phyloP scores from a whole-genome alignment of 192 early-diverging fungal genomes.

The Umbelopsis sp. region DNA sequence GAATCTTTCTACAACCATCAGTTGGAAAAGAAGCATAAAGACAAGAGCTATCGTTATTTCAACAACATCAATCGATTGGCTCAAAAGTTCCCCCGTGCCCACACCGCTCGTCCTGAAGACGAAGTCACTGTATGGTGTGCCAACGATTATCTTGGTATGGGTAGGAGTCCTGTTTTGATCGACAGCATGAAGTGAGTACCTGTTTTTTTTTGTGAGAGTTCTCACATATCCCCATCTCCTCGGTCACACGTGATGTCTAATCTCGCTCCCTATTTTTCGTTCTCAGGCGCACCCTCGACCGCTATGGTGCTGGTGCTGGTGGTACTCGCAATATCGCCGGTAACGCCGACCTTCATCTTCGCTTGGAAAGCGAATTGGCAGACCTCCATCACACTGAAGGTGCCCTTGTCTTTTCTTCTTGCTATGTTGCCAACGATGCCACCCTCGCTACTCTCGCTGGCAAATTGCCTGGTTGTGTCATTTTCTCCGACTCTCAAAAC shows the following conservation, averaged over 20 bases:
- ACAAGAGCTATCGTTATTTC: conserved; percentile 99
- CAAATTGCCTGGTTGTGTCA: conserved; percentile 89
- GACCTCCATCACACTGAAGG: conserved; percentile 88
- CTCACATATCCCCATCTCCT: neutral
- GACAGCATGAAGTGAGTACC: conserved; percentile 89
- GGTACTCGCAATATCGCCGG: conserved; percentile 99
- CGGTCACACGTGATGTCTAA: conserved; percentile 11
- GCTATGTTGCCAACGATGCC: conserved; percentile 98
- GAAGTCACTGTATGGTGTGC: conserved; percentile 98
- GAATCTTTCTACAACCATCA: conserved; percentile 83
- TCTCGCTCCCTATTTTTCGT: conserved; percentile 26
- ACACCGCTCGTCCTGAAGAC: conserved; percentile 83
- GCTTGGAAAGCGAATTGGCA: conserved; percentile 90
- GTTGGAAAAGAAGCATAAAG: conserved; percentile 94
- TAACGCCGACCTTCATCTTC: conserved; percentile 93
- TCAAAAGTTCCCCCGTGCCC: conserved; percentile 88
- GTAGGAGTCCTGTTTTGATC: conserved; percentile 82
- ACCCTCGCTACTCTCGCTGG: conserved; percentile 88
- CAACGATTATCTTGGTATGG: conserved; percentile 99
- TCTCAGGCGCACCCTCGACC: conserved; percentile 77
- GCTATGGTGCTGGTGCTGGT: conserved; percentile 97
- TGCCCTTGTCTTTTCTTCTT: conserved; percentile 94
- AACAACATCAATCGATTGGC: conserved; percentile 99
- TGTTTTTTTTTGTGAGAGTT: neutral
- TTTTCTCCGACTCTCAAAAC: conserved; percentile 93